Conservation (phyloP, 768 basidiomycete species). For the Tephrocybe sp. region DNA sequence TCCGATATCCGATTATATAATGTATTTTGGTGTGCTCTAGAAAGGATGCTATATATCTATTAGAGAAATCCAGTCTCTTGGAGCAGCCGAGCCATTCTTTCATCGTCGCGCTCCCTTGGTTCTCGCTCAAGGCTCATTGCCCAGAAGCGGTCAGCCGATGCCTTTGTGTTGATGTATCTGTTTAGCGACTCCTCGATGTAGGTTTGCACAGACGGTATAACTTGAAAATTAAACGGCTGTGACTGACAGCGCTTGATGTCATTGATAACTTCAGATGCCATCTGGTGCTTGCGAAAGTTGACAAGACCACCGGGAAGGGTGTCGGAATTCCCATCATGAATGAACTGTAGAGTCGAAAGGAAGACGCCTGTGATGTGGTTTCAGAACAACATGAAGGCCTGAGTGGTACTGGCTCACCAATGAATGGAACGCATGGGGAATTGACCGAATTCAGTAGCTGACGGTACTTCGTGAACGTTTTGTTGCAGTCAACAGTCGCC, state of each 20-base stretch:
- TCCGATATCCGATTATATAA: too few relatives aligned
- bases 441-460: slow-evolving; percentile 76
- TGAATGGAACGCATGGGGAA: slow-evolving; percentile 94
- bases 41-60: too few relatives aligned
- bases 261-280: slow-evolving; percentile 90
- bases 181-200: slow-evolving; percentile 81
- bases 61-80: slow-evolving; percentile 88
- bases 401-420: slow-evolving; percentile 55
- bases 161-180: slow-evolving; percentile 63
- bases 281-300: slow-evolving; percentile 96
- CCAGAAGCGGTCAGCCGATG: slow-evolving; percentile 81
- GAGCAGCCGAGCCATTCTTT: slow-evolving; percentile 88
- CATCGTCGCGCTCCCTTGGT: slow-evolving; percentile 92
- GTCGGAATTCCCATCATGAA: slow-evolving; percentile 94
- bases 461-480: slow-evolving; percentile 92
- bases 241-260: slow-evolving; percentile 97
- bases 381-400: slow-evolving; percentile 9
- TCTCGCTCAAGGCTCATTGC: slow-evolving; percentile 82
- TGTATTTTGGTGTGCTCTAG: too few relatives aligned
- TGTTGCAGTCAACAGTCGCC: slow-evolving; percentile 86
- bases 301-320: slow-evolving; percentile 73
- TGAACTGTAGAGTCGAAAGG: slow-evolving; percentile 92
- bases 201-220: slow-evolving; percentile 61
- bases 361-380: slow-evolving; percentile 72
- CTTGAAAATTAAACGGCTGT: slow-evolving; percentile 81